Evolutionary conservation across 352 stramenopile genomes (phyloP).

Genomic region (Pythium sukuiense): DNA sequence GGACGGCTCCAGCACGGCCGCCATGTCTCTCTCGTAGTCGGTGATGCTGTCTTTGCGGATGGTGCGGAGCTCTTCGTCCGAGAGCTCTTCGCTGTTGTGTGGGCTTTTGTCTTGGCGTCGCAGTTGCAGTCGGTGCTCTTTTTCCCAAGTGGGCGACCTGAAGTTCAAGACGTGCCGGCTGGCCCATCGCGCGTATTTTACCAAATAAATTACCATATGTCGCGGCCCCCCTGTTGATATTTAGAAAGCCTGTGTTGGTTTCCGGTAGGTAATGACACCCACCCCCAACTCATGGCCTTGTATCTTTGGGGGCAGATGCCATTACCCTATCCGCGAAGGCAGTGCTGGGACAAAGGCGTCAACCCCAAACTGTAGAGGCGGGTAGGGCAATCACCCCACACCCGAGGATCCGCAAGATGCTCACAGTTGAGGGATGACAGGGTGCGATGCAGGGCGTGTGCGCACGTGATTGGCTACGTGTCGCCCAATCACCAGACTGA

Average conservation of each 20-base stretch:
- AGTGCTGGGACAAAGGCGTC: slow-evolving; percentile 13
- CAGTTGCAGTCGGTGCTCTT: slow-evolving; percentile 23
- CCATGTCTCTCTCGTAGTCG: background rate
- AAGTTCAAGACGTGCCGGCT: slow-evolving; percentile 35
- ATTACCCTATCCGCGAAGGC: slow-evolving; percentile 26
- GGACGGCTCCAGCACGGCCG: background rate
- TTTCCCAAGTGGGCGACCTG: slow-evolving; percentile 61
- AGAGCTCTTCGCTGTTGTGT: background rate
- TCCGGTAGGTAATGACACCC: slow-evolving; percentile 24
- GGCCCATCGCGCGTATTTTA: slow-evolving; percentile 11
- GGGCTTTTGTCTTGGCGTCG: background rate
- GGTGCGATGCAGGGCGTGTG: slow-evolving; percentile 24
- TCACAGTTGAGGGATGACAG: slow-evolving; percentile 15
- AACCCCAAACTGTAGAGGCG: background rate
- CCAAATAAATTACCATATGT: slow-evolving; percentile 26
- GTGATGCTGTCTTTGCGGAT: background rate
- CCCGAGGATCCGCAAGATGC: slow-evolving; percentile 5
- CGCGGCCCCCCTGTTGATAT: slow-evolving; percentile 15
- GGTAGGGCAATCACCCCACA: slow-evolving; percentile 11
- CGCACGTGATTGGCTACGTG: slow-evolving; percentile 17
- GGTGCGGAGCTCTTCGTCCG: background rate
- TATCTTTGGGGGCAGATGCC: slow-evolving; percentile 27
- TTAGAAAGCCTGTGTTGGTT: slow-evolving; percentile 27
- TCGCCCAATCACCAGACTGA: slow-evolving; percentile 8
- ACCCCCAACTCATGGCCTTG: slow-evolving; percentile 14